Conservation (phyloP, 345 rosid species). For the Hibiscus syriacus region DNA sequence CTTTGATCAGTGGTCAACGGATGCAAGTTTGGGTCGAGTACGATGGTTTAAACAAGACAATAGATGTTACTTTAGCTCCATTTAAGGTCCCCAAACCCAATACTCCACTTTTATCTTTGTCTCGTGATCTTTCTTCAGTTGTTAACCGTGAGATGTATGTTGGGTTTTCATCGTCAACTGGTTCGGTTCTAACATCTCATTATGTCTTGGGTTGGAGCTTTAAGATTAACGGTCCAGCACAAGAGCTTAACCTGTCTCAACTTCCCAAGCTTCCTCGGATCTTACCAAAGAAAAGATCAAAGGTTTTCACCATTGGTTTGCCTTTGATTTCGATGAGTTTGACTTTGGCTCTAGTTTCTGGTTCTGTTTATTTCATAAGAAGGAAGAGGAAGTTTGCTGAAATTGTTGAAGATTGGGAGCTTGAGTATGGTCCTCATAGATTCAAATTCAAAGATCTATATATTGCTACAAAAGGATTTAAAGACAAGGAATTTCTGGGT, state of each 20-base stretch:
- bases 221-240: conserved; percentile 33
- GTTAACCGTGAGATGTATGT: conserved; percentile 38
- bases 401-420: conserved; percentile 69
- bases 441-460: conserved; percentile 58
- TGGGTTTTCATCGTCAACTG: conserved; percentile 68
- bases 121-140: conserved; percentile 34
- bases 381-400: conserved; percentile 59
- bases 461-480: conserved; percentile 58
- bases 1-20: conserved; percentile 21
- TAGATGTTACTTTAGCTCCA: conserved; percentile 36
- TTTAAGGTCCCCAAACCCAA: conserved; percentile 28
- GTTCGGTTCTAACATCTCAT: conserved; percentile 35
- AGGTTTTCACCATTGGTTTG: conserved; percentile 35
- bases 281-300: conserved; percentile 25
- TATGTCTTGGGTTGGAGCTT: conserved; percentile 72
- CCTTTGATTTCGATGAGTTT: conserved; percentile 28
- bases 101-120: conserved; percentile 34
- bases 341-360: conserved; percentile 15
- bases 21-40: conserved; percentile 55
- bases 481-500: conserved; percentile 47
- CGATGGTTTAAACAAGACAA: conserved; percentile 19
- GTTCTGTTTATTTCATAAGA: conserved; percentile 15
- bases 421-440: conserved; percentile 51
- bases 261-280: conserved; percentile 59
- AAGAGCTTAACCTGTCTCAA: conserved; percentile 31